These are phyloP conservation scores for Boletellus sp. DNA, from an alignment of 768 basidiomycete species.

Conservation along the genomic window DNA sequence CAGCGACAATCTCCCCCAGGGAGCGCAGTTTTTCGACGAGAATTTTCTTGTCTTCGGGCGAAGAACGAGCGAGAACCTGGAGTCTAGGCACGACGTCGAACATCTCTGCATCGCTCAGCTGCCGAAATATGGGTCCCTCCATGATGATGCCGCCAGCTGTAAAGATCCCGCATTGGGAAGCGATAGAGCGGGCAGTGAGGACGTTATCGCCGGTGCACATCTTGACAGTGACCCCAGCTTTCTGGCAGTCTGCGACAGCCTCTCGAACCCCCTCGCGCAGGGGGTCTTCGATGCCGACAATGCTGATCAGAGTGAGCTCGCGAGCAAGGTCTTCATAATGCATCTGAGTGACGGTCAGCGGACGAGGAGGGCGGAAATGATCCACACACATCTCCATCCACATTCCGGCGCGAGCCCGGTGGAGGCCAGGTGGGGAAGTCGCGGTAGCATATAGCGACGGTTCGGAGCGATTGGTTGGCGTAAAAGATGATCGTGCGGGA, in stretches of 20 bases:
- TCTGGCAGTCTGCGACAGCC: constrained; percentile 83
- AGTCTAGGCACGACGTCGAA: constrained; percentile 84
- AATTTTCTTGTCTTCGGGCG: constrained; percentile 94
- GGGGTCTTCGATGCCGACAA: constrained; percentile 96
- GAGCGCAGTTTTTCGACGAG: constrained; percentile 84
- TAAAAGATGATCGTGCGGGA: constrained; percentile 94
- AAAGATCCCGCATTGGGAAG: constrained; percentile 93
- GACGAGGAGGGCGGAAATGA: background rate
- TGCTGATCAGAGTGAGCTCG: constrained; percentile 81
- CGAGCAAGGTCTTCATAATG: constrained; percentile 64
- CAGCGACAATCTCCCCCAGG: constrained; percentile 88
- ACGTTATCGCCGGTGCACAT: constrained; percentile 99
- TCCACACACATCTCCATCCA: constrained; percentile 53
- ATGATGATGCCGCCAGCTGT: constrained; percentile 92
- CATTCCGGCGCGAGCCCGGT: constrained; percentile 34
- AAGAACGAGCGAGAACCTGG: constrained; percentile 95
- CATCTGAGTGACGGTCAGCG: constrained; percentile 41
- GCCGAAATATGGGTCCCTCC: constrained; percentile 94
- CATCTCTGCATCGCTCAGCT: constrained; percentile 65
- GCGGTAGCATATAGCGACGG: constrained; percentile 90
- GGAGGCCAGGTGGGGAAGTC: constrained; percentile 91
- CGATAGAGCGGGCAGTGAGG: constrained; percentile 93
- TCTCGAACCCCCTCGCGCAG: constrained; percentile 85
- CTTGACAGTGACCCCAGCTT: constrained; percentile 89
- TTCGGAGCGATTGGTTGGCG: constrained; percentile 92